Evolutionary conservation across 2,329 filamentous ascomycete species (phyloP), one percentile per base, ranked within the genome.

Genomic region (Parasarocladium wereldwijsianum): DNA sequence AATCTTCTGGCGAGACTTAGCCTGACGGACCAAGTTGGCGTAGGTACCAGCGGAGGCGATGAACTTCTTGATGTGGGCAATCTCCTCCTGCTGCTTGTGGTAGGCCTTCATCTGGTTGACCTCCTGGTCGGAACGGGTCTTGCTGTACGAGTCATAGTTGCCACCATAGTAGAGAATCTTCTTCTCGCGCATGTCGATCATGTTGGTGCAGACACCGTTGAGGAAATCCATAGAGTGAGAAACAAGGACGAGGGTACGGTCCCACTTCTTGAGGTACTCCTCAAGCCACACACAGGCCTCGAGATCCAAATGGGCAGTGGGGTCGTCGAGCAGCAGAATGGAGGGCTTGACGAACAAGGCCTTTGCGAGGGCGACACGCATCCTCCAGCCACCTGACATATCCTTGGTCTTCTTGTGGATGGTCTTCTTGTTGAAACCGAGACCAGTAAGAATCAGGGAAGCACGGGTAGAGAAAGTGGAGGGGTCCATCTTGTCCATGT

Each of bases 341-440:
- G 85, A 90, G 20, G 92, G 90, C 71, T 92, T 93, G 62, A 98
- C 87, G 66, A 98, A 98, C 31, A 98, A 77, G 34, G 90, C 90
- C 69, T 96, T 94, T 53, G 71, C 90, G 37, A 98, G 76, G 34
- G 90, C 90, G 35, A 98, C 90, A 71, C 92, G 84, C 90, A 98
- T 98, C 68, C 87, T 77, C 90, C 90, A 98, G 46, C 90, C 90
- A 83, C 90, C 90, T 42, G 90, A 98, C 92, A 98, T 98, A 57
- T 98, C 92, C 73, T 96, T 98, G 47, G 92, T 98, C 76, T 92
- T 94, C 74, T 98, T 98, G 59, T 92, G 66, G 52, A 98, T 96
- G 33, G 92, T 98, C 44, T 60, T 62, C 69, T 96, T 96, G 76
- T 98, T 93, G 75, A 98, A 98, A 42, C 90, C 90, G 35, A 98